These are phyloP conservation scores for Brassica cretica DNA, from an alignment of 345 rosid species.

Conservation along the genomic window DNA sequence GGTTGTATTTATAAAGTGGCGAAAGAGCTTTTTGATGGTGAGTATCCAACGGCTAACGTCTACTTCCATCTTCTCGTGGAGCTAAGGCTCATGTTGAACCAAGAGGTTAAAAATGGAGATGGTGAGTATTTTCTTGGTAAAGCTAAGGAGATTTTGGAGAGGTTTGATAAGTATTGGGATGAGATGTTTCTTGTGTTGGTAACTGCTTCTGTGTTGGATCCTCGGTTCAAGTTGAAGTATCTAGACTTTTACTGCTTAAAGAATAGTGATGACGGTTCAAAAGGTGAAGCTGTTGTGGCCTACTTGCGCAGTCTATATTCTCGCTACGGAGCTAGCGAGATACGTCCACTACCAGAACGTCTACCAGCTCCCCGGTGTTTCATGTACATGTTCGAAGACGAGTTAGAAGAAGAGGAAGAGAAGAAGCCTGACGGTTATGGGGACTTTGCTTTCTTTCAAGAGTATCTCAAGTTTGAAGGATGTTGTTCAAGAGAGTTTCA, in stretches of 20 bases:
- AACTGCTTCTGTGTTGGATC: slow-evolving; percentile 76
- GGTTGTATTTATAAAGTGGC: slow-evolving; percentile 32
- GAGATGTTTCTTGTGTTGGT: slow-evolving; percentile 62
- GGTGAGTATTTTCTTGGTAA: background rate
- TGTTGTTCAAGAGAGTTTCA: slow-evolving; percentile 51
- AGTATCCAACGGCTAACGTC: slow-evolving; percentile 6
- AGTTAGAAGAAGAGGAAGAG: background rate
- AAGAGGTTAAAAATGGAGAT: background rate
- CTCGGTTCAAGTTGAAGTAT: slow-evolving; percentile 82
- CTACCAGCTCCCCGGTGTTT: background rate
- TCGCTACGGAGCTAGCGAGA: slow-evolving; percentile 41
- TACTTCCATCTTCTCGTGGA: slow-evolving; percentile 27
- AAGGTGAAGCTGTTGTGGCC: slow-evolving; percentile 60
- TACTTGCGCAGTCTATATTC: slow-evolving; percentile 57
- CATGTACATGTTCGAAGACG: background rate
- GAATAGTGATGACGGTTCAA: slow-evolving; percentile 55
- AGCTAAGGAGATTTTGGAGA: slow-evolving; percentile 23
- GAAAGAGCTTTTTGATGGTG: slow-evolving; percentile 19
- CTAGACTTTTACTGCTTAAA: slow-evolving; percentile 67
- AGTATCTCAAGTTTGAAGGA: slow-evolving; percentile 63
- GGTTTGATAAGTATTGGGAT: slow-evolving; percentile 69
- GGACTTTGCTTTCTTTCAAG: slow-evolving; percentile 51
- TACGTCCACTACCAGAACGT: slow-evolving; percentile 31
- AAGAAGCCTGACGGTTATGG: slow-evolving; percentile 31
- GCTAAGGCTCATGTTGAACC: background rate